These are phyloP conservation scores for Fraxinus excelsior DNA, from an alignment of 257 asterid species.

Conservation along the genomic window DNA sequence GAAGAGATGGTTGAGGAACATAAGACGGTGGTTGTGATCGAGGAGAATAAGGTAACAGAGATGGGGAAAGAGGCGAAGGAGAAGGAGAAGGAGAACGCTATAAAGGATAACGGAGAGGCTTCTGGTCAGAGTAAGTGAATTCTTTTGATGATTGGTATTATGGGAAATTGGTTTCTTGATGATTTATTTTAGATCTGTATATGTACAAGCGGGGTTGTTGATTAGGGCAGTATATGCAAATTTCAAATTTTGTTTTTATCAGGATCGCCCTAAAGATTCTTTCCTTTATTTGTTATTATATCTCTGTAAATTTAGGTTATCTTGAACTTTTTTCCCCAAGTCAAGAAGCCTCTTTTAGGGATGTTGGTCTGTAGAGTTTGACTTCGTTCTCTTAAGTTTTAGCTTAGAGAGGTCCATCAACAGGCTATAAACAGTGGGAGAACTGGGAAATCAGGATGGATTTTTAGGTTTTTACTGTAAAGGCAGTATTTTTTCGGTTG, in stretches of 20 bases:
- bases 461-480: not conserved
- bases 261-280: not conserved
- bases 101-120: slow-evolving; percentile 3
- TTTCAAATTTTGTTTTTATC: not conserved
- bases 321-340: not conserved
- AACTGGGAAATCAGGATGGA: not conserved
- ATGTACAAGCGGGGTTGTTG: not conserved
- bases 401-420: not conserved
- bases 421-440: not conserved
- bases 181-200: slow-evolving; percentile 4
- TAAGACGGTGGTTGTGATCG: slow-evolving; percentile 22
- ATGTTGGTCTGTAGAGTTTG: not conserved
- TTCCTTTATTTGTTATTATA: not conserved
- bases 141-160: slow-evolving; percentile 3
- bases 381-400: not conserved
- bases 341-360: not conserved
- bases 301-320: not conserved
- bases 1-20: slow-evolving; percentile 46
- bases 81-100: too few relatives aligned
- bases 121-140: slow-evolving; percentile 37
- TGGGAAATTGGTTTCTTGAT: slow-evolving; percentile 9
- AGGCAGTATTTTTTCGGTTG: not conserved
- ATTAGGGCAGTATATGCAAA: not conserved
- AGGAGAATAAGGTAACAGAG: slow-evolving; percentile 32
- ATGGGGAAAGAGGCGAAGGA: slow-evolving; percentile 3